Percentiles rank a stretch among this genome's conserved stretches.
These are phyloP conservation scores for Chimonanthus praecox DNA, from an alignment of 164 flowering plant genomes.

Conservation along the genomic window DNA sequence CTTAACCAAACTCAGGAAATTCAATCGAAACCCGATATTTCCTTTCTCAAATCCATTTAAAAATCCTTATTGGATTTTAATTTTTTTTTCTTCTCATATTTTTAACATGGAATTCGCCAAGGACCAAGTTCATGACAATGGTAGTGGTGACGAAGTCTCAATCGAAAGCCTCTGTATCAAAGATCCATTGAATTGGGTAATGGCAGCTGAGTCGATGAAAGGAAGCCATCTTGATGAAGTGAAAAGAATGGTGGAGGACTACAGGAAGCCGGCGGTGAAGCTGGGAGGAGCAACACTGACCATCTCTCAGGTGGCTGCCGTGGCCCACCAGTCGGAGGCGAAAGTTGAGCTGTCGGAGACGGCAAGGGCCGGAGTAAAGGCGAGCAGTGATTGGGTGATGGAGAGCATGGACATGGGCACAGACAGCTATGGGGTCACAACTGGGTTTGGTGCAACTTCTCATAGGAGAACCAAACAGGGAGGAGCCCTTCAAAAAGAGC, in stretches of 20 bases:
- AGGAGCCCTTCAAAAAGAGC: conserved; percentile 55
- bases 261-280: conserved; percentile 29
- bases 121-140: conserved; percentile 7
- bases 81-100: neutral
- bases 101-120: neutral
- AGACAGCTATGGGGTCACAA: conserved; percentile 57
- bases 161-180: conserved; percentile 10
- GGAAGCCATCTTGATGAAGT: conserved; percentile 55
- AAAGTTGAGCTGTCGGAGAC: conserved; percentile 42
- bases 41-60: neutral
- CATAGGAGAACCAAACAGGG: conserved; percentile 56
- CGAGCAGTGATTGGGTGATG: conserved; percentile 59
- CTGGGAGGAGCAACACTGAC: conserved; percentile 43
- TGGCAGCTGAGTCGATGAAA: conserved; percentile 36
- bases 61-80: no score
- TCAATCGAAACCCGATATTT: conserved; percentile 3
- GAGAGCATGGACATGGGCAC: conserved; percentile 52
- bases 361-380: conserved; percentile 41
- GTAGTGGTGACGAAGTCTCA: neutral
- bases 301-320: conserved; percentile 44
- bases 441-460: conserved; percentile 65
- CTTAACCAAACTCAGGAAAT: conserved; percentile 19
- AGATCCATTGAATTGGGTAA: conserved; percentile 52
- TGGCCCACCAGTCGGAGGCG: conserved; percentile 13
- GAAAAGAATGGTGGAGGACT: conserved; percentile 48